Evolutionary conservation across 306 rosid genomes (phyloP).

Genomic region (Cucumis cinereus): DNA sequence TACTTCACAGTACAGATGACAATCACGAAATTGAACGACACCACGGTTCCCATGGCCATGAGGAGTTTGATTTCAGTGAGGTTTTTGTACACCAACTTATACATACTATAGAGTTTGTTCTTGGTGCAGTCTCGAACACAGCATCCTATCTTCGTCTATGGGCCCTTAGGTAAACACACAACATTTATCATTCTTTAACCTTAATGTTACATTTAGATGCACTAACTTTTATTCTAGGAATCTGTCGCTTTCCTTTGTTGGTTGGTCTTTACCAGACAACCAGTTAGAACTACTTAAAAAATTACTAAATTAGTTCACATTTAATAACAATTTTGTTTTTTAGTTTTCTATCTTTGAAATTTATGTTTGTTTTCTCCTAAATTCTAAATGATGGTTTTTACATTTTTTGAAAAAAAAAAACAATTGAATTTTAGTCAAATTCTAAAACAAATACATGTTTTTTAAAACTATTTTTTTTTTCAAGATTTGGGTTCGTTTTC

Average conservation of each 20-base stretch:
- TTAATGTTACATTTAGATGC: neutral
- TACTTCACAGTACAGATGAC: conserved; percentile 33
- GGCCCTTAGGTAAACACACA: conserved; percentile 57
- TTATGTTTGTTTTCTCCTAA: too few species aligned
- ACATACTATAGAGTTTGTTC: conserved; percentile 85
- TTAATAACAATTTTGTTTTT: neutral
- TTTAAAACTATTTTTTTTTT: too few species aligned
- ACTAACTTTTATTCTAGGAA: neutral
- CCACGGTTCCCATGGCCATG: conserved; percentile 22
- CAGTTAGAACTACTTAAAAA: neutral
- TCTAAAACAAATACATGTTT: neutral
- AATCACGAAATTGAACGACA: conserved; percentile 34
- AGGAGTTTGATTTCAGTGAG: conserved; percentile 61
- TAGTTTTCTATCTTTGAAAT: too few species aligned
- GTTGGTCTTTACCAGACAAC: neutral
- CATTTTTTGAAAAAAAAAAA: too few species aligned
- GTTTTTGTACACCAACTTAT: conserved; percentile 77
- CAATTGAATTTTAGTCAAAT: too few species aligned
- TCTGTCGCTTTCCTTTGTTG: neutral
- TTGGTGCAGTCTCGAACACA: conserved; percentile 78
- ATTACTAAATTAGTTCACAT: neutral
- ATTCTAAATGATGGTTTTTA: too few species aligned
- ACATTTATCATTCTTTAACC: neutral
- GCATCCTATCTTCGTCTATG: conserved; percentile 80
- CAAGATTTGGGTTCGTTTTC: neutral